phyloP scores from a whole-genome alignment of 139 green algal species.

The Chlorella sorokiniana region DNA sequence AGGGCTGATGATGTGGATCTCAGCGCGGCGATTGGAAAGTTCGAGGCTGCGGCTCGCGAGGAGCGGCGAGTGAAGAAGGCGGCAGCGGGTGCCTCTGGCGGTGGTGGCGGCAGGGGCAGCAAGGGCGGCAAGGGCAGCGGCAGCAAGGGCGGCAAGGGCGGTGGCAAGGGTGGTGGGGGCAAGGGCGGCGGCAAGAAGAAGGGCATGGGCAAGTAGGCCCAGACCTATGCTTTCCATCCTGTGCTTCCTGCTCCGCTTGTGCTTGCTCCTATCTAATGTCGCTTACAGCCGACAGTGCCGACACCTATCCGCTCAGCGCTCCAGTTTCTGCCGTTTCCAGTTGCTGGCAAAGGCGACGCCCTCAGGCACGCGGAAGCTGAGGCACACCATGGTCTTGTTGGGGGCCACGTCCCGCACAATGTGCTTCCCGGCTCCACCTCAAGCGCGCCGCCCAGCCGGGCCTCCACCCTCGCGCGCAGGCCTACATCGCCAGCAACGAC shows the following conservation, averaged over 20 bases:
- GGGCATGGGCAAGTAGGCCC: not conserved
- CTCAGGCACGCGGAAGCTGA: constrained; percentile 72
- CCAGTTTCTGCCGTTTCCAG: constrained; percentile 11
- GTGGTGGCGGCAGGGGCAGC: not conserved
- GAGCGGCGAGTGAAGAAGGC: constrained; percentile 50
- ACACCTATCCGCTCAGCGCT: no score
- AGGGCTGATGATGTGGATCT: constrained; percentile 79
- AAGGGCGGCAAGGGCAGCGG: not conserved
- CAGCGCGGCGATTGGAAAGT: constrained; percentile 46
- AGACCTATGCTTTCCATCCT: not conserved
- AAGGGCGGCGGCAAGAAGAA: constrained; percentile 7
- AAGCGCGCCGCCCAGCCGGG: constrained; percentile 68
- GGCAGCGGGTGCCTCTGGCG: constrained; percentile 43
- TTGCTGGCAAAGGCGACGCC: constrained; percentile 12
- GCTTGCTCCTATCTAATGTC: not conserved
- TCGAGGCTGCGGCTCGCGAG: constrained; percentile 60
- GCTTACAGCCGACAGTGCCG: no score
- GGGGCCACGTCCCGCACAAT: constrained; percentile 89
- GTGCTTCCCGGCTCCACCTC: constrained; percentile 57
- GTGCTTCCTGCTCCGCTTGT: not conserved
- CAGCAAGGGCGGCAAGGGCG: not conserved
- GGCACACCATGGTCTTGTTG: constrained; percentile 92
- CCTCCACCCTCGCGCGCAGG: constrained; percentile 59
- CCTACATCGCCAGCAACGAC: constrained; percentile 45
- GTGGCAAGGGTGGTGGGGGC: constrained; percentile 21